phyloP scores from a whole-genome alignment of 768 basidiomycete genomes.

The Boletus speciosus region DNA sequence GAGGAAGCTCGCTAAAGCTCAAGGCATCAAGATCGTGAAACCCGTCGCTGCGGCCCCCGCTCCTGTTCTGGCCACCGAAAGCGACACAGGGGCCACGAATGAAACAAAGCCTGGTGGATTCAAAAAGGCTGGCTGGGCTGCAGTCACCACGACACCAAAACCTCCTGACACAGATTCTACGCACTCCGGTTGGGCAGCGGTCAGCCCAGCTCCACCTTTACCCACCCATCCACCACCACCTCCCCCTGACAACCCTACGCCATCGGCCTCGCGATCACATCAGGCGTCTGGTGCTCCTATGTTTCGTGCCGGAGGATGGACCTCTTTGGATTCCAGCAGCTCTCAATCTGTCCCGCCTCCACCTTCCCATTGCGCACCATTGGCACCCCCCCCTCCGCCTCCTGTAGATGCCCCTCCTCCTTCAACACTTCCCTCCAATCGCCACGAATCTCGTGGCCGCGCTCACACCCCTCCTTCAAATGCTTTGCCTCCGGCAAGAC shows the following conservation, averaged over 20 bases:
- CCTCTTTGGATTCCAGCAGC: conserved; percentile 54
- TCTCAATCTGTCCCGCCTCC: conserved; percentile 27
- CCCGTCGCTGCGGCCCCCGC: conserved; percentile 21
- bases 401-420: conserved; percentile 4
- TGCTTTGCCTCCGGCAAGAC: conserved; percentile 4
- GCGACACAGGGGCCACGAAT: conserved; percentile 10
- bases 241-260: conserved; percentile 14
- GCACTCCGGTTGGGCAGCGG: conserved; percentile 15
- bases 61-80: conserved; percentile 17
- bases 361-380: conserved; percentile 16
- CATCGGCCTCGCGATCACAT: conserved; percentile 16
- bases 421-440: not conserved
- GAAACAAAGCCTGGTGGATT: conserved; percentile 28
- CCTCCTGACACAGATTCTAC: conserved; percentile 9
- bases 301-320: conserved; percentile 66
- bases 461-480: conserved; percentile 6
- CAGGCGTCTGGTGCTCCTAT: conserved; percentile 34
- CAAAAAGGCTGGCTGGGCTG: conserved; percentile 52
- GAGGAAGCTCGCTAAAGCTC: conserved; percentile 77
- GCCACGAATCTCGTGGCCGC: conserved; percentile 14
- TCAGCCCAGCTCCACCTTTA: conserved; percentile 13
- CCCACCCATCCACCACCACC: conserved; percentile 15
- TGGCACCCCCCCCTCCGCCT: conserved; percentile 16
- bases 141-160: conserved; percentile 23
- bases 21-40: conserved; percentile 64